A percentile compares a stretch with the other conserved stretches of the same genome.
Evolutionary conservation across 108 stramenopile species (phyloP).

Genomic region (Asterionellopsis glacialis): DNA sequence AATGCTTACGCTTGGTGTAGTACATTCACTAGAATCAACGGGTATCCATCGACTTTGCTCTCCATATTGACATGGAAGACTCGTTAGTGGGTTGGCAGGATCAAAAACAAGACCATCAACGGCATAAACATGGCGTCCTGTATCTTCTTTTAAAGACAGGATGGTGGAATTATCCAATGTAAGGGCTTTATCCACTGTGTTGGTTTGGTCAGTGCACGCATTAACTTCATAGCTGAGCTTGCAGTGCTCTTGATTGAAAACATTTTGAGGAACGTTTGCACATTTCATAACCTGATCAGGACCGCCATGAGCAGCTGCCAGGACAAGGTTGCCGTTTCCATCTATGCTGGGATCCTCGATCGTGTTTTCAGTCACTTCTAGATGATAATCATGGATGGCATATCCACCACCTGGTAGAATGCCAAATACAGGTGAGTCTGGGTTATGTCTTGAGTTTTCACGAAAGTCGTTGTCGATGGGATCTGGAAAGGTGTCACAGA

Average conservation of each 20-base stretch:
- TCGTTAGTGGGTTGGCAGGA: not conserved
- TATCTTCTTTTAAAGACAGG: no score
- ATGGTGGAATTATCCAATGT: no score
- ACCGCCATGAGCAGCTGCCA: constrained; percentile 7
- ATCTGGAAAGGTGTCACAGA: no score
- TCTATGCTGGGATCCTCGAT: constrained; percentile 38
- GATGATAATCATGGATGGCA: not conserved
- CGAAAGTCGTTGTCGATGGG: no score
- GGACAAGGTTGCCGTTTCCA: constrained; percentile 33
- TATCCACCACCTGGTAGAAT: no score
- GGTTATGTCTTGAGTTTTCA: no score
- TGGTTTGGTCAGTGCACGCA: not conserved
- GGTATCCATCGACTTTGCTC: not conserved
- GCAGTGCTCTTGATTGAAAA: not conserved
- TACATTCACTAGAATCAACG: not conserved
- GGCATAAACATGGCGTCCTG: not conserved
- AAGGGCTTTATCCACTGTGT: no score
- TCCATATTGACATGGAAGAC: not conserved
- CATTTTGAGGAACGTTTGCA: not conserved
- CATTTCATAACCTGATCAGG: constrained; percentile 7
- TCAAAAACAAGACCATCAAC: not conserved
- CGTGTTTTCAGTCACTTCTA: constrained; percentile 20
- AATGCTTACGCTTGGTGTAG: not conserved
- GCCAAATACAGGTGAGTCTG: no score
- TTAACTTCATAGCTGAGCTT: not conserved